Conservation (phyloP, 2,329 filamentous ascomycete species). For the Colletotrichum sp. region DNA sequence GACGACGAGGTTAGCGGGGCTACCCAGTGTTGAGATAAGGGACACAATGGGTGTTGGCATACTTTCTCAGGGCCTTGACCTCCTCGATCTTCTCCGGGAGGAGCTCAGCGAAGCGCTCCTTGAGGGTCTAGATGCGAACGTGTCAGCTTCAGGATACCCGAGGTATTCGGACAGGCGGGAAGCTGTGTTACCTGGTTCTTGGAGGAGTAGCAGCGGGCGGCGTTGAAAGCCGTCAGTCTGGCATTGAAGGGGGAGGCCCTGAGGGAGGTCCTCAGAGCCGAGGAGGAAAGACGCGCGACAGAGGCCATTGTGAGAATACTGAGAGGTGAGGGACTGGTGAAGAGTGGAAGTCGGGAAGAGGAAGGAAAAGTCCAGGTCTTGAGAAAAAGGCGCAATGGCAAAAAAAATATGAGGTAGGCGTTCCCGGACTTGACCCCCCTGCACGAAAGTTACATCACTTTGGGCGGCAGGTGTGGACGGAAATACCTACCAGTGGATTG, state of each 20-base stretch:
- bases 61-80: constrained; percentile 99
- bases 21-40: constrained; percentile 6
- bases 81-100: constrained; percentile 97
- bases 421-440: constrained; percentile 15
- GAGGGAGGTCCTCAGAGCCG: constrained; percentile 81
- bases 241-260: constrained; percentile 70
- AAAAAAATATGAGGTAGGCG: constrained; percentile 24
- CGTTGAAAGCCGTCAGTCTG: constrained; percentile 77
- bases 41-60: constrained; percentile 42
- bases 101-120: constrained; percentile 97
- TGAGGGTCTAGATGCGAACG: constrained; percentile 72
- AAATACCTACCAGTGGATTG: constrained; percentile 7
- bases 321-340: constrained; percentile 28
- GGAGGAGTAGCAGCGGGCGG: constrained; percentile 88
- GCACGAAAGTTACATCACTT: constrained; percentile 19
- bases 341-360: constrained; percentile 30
- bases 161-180: constrained; percentile 15
- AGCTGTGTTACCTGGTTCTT: constrained; percentile 77
- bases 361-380: constrained; percentile 28
- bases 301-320: constrained; percentile 73
- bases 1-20: constrained; percentile 22
- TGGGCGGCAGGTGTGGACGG: constrained; percentile 11
- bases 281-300: constrained; percentile 79
- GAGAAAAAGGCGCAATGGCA: constrained; percentile 25
- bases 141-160: constrained; percentile 26